Percentiles rank a stretch among this genome's conserved stretches.
phyloP scores from a whole-genome alignment of 768 basidiomycete genomes.

The Postia placenta region DNA sequence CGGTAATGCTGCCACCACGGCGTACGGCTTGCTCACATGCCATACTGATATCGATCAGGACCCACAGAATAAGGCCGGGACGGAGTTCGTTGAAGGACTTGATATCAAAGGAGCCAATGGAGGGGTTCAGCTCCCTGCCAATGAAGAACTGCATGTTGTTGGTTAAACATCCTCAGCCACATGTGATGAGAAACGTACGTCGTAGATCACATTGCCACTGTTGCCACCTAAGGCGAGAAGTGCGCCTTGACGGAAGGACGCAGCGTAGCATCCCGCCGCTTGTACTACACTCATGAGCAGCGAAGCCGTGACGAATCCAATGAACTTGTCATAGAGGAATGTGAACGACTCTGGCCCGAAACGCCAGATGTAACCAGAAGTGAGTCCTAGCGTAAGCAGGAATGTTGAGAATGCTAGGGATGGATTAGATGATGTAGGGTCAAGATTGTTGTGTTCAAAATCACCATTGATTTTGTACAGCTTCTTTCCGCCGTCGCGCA shows the following conservation, averaged over 20 bases:
- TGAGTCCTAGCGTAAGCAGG: constrained; percentile 72
- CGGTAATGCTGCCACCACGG: constrained; percentile 67
- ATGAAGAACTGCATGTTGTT: constrained; percentile 67
- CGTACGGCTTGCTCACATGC: constrained; percentile 85
- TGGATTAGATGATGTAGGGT: too few relatives aligned
- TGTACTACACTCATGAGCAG: constrained; percentile 74
- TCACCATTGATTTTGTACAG: constrained; percentile 94
- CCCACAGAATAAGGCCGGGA: constrained; percentile 90
- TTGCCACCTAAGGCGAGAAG: constrained; percentile 93
- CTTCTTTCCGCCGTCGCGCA: constrained; percentile 73
- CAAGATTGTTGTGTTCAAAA: too few relatives aligned
- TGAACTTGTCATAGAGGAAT: constrained; percentile 87
- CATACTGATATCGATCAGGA: constrained; percentile 85
- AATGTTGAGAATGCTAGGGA: constrained; percentile 78
- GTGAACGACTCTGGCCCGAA: constrained; percentile 79
- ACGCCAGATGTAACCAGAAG: constrained; percentile 61
- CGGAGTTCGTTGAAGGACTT: constrained; percentile 79
- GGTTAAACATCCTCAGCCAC: background rate
- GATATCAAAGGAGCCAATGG: constrained; percentile 69
- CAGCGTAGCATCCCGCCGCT: constrained; percentile 60
- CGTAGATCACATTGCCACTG: constrained; percentile 80
- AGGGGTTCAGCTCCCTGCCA: constrained; percentile 91
- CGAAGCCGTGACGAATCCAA: constrained; percentile 82
- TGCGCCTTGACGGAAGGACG: constrained; percentile 62
- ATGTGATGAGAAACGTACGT: constrained; percentile 48